phyloP scores from a whole-genome alignment of 176 grass and related monocot genomes.

The Oryza punctata region DNA sequence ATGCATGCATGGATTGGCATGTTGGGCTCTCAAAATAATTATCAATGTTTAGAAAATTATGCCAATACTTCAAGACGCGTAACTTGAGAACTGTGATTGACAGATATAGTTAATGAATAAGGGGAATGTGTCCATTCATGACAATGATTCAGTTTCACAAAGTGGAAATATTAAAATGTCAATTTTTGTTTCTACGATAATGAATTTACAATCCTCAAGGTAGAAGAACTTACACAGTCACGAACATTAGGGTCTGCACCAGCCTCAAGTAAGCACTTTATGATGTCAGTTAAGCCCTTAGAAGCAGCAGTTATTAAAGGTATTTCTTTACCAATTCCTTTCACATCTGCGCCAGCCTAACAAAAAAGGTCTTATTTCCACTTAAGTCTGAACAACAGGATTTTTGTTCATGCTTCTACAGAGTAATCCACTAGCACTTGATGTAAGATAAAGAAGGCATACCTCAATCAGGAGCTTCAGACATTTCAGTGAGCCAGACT shows the following conservation, averaged over 20 bases:
- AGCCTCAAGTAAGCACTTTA: conserved; percentile 39
- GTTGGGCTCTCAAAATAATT: no score
- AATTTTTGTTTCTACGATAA: neutral
- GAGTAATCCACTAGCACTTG: no score
- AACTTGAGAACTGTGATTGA: no score
- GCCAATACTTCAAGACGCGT: no score
- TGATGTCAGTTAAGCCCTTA: conserved; percentile 33
- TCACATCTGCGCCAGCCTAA: conserved; percentile 48
- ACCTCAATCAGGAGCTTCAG: no score
- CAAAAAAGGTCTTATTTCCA: neutral
- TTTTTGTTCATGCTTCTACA: no score
- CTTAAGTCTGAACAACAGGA: no score
- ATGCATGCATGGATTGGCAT: no score
- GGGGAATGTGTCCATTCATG: neutral
- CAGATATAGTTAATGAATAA: neutral
- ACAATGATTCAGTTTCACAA: neutral
- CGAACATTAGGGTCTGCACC: conserved; percentile 43
- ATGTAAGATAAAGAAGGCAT: no score
- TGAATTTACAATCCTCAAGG: neutral
- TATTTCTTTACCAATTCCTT: conserved; percentile 29
- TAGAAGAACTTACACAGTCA: conserved; percentile 14
- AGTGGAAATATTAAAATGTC: neutral
- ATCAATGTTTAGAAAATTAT: no score
- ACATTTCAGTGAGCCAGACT: no score
- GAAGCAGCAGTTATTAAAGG: conserved; percentile 11